These are phyloP conservation scores for Deinandra increscens DNA, from an alignment of 129 eudicot species.

Conservation along the genomic window DNA sequence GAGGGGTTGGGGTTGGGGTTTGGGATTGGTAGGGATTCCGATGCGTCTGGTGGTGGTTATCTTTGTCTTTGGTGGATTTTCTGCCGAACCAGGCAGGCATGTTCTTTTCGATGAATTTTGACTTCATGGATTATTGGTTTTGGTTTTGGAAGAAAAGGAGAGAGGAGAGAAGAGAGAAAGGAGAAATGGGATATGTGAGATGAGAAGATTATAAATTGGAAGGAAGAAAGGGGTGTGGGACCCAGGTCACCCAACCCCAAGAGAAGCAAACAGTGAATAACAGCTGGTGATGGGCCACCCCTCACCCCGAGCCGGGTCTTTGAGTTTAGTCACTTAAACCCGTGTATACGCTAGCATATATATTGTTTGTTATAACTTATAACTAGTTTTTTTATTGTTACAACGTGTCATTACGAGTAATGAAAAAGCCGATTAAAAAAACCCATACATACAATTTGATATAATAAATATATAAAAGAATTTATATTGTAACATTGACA, in stretches of 20 bases:
- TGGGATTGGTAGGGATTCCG: conserved; percentile 4
- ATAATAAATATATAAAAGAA: too few relatives aligned
- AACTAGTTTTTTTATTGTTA: too few relatives aligned
- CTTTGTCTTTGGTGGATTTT: conserved; percentile 61
- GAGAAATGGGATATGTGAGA: neutral
- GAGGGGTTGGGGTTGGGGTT: too few relatives aligned
- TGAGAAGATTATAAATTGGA: conserved; percentile 22
- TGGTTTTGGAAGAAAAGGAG: neutral
- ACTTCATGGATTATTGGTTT: too few relatives aligned
- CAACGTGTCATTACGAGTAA: too few relatives aligned
- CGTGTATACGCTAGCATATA: conserved; percentile 7
- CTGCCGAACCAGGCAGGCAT: conserved; percentile 89
- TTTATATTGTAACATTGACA: too few relatives aligned
- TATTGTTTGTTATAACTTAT: too few relatives aligned
- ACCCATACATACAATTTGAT: too few relatives aligned
- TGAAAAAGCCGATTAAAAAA: too few relatives aligned
- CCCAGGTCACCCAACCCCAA: neutral
- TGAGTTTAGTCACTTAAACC: conserved; percentile 28
- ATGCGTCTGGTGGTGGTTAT: conserved; percentile 23
- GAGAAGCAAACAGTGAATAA: conserved; percentile 15
- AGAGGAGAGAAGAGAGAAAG: neutral
- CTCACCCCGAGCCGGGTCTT: conserved; percentile 1
- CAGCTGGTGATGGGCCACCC: conserved; percentile 30
- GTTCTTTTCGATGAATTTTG: conserved; percentile 34
- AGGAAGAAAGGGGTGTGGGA: neutral